Evolutionary conservation across 73 alveolate species (phyloP).

Genomic region (Paramecium primaurelia): DNA sequence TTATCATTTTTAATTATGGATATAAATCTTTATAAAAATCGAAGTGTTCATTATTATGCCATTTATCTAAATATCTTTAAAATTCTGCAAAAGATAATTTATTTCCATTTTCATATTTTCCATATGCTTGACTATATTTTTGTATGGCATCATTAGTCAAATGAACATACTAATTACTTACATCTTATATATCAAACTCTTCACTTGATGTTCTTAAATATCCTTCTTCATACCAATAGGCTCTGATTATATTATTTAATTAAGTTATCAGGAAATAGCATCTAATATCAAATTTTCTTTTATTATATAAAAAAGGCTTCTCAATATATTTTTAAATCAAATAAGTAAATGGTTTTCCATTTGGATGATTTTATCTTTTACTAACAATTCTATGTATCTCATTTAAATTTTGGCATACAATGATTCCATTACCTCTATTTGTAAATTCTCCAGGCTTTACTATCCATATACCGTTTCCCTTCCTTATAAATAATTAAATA

Average conservation of each 20-base stretch:
- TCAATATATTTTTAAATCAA: slow-evolving; percentile 82
- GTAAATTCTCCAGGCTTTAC: slow-evolving; percentile 64
- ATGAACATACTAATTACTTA: slow-evolving; percentile 79
- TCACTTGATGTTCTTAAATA: slow-evolving; percentile 82
- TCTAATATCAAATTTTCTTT: slow-evolving; percentile 86
- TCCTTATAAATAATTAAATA: slow-evolving; percentile 25
- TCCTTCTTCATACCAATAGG: slow-evolving; percentile 88
- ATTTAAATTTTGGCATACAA: slow-evolving; percentile 3
- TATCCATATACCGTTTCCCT: slow-evolving; percentile 51
- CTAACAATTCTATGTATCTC: slow-evolving; percentile 18
- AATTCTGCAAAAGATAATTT: slow-evolving; percentile 82
- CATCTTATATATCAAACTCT: slow-evolving; percentile 77
- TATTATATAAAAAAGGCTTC: slow-evolving; percentile 77
- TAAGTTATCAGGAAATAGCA: slow-evolving; percentile 77
- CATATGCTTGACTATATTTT: slow-evolving; percentile 80
- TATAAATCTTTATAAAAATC: slow-evolving; percentile 64
- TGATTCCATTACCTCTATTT: slow-evolving; percentile 60
- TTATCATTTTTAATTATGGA: slow-evolving; percentile 56
- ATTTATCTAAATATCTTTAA: slow-evolving; percentile 70
- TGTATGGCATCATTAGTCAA: slow-evolving; percentile 90
- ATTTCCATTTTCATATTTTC: slow-evolving; percentile 86
- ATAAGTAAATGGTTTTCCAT: slow-evolving; percentile 54
- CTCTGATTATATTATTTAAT: slow-evolving; percentile 74
- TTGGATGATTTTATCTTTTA: background rate
- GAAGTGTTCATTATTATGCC: slow-evolving; percentile 45